These are phyloP conservation scores for Urostyla sp. DNA, from an alignment of 73 alveolate genomes.

Conservation along the genomic window DNA sequence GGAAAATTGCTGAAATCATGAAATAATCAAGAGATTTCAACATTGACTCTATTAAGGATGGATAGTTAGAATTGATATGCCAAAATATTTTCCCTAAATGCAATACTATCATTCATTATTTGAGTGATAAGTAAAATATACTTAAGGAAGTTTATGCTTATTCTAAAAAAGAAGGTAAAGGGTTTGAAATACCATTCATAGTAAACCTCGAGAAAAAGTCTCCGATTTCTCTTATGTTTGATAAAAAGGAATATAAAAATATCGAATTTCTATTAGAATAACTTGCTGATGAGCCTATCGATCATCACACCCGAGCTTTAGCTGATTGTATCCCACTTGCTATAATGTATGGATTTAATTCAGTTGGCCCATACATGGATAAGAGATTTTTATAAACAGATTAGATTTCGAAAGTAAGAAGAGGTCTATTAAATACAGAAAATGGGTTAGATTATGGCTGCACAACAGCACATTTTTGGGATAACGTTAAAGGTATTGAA, in stretches of 20 bases:
- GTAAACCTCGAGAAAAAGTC: neutral
- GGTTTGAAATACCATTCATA: slow-evolving; percentile 47
- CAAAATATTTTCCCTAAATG: slow-evolving; percentile 32
- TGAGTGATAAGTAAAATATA: neutral
- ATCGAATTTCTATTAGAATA: slow-evolving; percentile 4
- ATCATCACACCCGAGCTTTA: slow-evolving; percentile 21
- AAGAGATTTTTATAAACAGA: slow-evolving; percentile 4
- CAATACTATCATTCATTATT: slow-evolving; percentile 24
- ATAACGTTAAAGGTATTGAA: slow-evolving; percentile 8
- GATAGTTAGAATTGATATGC: neutral
- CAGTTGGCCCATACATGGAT: neutral
- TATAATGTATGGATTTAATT: neutral
- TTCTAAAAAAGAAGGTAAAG: neutral
- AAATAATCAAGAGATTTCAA: neutral
- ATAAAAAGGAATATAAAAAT: neutral
- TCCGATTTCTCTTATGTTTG: slow-evolving; percentile 6
- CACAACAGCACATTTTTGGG: neutral
- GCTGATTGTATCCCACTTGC: neutral
- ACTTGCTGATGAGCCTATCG: slow-evolving; percentile 16
- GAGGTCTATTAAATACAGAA: neutral
- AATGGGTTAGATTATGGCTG: neutral
- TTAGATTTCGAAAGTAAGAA: neutral
- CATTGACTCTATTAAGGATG: neutral
- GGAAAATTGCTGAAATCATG: slow-evolving; percentile 27
- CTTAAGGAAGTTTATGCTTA: neutral